Evolutionary conservation across 768 basidiomycete genomes (phyloP), one percentile per base, ranked within the genome.

Genomic region (Tephrocybe sp.): DNA sequence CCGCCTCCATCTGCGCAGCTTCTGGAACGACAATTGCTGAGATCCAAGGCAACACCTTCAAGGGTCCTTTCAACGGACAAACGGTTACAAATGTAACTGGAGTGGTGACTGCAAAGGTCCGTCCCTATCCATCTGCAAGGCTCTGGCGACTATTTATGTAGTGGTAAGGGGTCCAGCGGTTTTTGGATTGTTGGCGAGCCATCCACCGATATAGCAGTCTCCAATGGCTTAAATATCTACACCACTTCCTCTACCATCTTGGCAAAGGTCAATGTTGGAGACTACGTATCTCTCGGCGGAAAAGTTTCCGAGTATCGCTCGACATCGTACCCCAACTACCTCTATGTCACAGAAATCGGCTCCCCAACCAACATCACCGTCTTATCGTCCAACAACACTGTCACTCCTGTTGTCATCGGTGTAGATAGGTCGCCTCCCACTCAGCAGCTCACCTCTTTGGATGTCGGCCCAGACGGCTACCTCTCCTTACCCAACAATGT

Each of bases 401-500:
- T 82, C 21, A 65, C 60, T 0, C 78, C 82, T 11, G 57, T 83
- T 7, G 64, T 83, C 22, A 71, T 85, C 12, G 81, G 81, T 9
- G 63, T 64, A 40, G 77, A 82, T 53, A 71, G 80, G 46, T 71
- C 57, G 9, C 83, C 82, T 2, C 82, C 82, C 1, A 80, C 73
- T 4, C 70, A 73, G 35, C 60, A 69, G 9, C 67, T 79, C 26
- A 76, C 76, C 19, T 60, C 71, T n/a, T 66, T 81, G 13, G 83
- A 85, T 55, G 56, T 57, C 16, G 81, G 80, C 4, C 56, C 61
- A 0, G 83, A 83, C 63, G 80, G 81, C 0, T 81, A 75, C 64
- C 68, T 84, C 2, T 76, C 76, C 8, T 70, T 76, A 1, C 83
- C 83, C 9, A 80, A 77, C 59, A 83, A 84, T 54, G 62, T 67